Evolutionary conservation across 148 eudicot genomes (phyloP), one percentile per base, ranked within the genome.

Genomic region (Rhododendron simsii): DNA sequence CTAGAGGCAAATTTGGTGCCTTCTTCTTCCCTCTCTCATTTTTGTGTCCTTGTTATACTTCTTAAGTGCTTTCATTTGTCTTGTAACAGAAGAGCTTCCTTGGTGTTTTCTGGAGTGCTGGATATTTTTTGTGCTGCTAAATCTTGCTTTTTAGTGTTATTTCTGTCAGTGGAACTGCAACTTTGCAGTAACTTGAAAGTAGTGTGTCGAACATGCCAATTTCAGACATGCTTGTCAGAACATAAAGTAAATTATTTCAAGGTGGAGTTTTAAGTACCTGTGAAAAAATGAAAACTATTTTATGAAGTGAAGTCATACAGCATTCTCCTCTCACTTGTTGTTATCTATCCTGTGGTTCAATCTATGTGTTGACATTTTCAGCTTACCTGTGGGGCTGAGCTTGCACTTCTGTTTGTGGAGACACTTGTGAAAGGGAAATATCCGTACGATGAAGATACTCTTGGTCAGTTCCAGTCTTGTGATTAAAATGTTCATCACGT

Each of bases 371-470:
- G 15, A 33, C 48, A 44, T 85, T 83, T 85, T 74, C 89, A 96
- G 99, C 92, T 96, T 84, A 95, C 98, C 51, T 96, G 99, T 92
- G 99, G 99, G 79, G 91, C 97, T 55, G 99, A 96, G 93, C 96
- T 96, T 90, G 97, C 99, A 80, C 90, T 91, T 57, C 84, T 92
- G 83, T 93, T 90, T 71, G 98, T 95, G 84, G 98, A 96, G 61
- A 90, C 94, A 53, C 98, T 96, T 81, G 95, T 92, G 51, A 96
- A 96, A 91, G 99, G 95, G 84, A 95, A 94, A 80, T 57, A 89
- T 87, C 91, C 92, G 59, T 96, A 86, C 57, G 84, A 88, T 85
- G 92, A 90, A 18, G 91, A 91, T 82, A 86, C 87, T 80, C 91
- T 93, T 89, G 99, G 99, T 96, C 87, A 89, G 99, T 90, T 89